Evolutionary conservation across 257 asterid species (phyloP).

Genomic region (Cordia subcordata): DNA sequence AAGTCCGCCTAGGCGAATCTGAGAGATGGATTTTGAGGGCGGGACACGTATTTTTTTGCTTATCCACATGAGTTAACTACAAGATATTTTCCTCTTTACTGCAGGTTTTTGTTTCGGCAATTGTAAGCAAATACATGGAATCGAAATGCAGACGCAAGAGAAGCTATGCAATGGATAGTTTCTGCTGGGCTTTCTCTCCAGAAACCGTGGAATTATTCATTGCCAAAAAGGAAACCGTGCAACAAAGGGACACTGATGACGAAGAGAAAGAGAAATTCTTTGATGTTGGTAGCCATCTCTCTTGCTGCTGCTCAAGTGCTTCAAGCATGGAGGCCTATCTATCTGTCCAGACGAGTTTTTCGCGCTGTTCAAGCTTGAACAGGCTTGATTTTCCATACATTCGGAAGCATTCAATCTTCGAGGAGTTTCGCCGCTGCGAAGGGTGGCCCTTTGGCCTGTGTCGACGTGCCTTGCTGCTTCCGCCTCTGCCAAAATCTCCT

Average conservation of each 20-base stretch:
- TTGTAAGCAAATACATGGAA: slow-evolving; percentile 64
- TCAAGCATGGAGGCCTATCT: slow-evolving; percentile 41
- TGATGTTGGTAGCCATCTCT: slow-evolving; percentile 35
- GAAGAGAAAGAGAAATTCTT: slow-evolving; percentile 27
- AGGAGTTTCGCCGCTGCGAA: slow-evolving; percentile 46
- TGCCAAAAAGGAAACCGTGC: slow-evolving; percentile 9
- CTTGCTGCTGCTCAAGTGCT: slow-evolving; percentile 47
- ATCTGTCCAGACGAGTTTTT: slow-evolving; percentile 51
- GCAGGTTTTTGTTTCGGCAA: slow-evolving; percentile 70
- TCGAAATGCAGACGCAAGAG: slow-evolving; percentile 44
- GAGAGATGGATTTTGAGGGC: neutral
- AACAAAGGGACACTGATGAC: slow-evolving; percentile 14
- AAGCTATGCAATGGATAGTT: slow-evolving; percentile 23
- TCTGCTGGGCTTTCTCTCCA: slow-evolving; percentile 54
- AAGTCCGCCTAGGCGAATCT: neutral
- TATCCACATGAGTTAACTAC: neutral
- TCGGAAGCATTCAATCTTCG: slow-evolving; percentile 24
- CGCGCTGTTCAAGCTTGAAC: slow-evolving; percentile 63
- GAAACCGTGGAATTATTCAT: slow-evolving; percentile 24
- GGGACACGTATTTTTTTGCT: neutral
- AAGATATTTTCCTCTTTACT: neutral
- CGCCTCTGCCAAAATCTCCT: slow-evolving; percentile 82
- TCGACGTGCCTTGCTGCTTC: slow-evolving; percentile 58
- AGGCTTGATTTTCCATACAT: slow-evolving; percentile 36
- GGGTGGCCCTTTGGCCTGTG: slow-evolving; percentile 93